Conservation (phyloP, 345 rosid genomes). For the Populus euphratica region DNA sequence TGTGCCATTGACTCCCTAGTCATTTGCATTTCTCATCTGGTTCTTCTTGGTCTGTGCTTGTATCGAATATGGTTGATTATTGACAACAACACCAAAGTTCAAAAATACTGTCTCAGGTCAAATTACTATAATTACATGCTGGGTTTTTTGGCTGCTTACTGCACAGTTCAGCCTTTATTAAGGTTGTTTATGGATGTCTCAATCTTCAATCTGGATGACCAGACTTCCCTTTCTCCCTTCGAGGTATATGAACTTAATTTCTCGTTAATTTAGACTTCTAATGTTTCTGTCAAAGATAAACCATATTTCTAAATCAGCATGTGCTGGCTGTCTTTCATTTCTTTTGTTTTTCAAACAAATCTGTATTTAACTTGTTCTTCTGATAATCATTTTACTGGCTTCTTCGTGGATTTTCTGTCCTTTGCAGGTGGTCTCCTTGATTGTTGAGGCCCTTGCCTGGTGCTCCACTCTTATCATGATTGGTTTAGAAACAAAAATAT, state of each 20-base stretch:
- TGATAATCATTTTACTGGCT: not conserved
- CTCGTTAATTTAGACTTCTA: not conserved
- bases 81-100: slow-evolving; percentile 12
- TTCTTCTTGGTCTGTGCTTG: slow-evolving; percentile 27
- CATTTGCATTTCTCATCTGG: slow-evolving; percentile 29
- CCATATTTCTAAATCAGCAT: not conserved
- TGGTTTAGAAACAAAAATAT: slow-evolving; percentile 28
- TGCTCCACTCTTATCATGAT: slow-evolving; percentile 28
- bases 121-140: slow-evolving; percentile 24
- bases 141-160: slow-evolving; percentile 22
- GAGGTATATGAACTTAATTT: slow-evolving; percentile 13
- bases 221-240: slow-evolving; percentile 22
- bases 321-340: not conserved
- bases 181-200: slow-evolving; percentile 25
- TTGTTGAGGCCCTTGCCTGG: slow-evolving; percentile 26
- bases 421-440: slow-evolving; percentile 24
- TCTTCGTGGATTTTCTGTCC: not conserved
- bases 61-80: slow-evolving; percentile 26
- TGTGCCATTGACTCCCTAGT: slow-evolving; percentile 32
- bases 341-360: not conserved
- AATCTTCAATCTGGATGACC: slow-evolving; percentile 26
- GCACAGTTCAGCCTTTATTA: slow-evolving; percentile 25
- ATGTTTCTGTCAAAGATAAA: not conserved
- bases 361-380: not conserved
- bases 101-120: slow-evolving; percentile 21